phyloP scores from a whole-genome alignment of 352 stramenopile genomes.

The Phytophthora litchii region DNA sequence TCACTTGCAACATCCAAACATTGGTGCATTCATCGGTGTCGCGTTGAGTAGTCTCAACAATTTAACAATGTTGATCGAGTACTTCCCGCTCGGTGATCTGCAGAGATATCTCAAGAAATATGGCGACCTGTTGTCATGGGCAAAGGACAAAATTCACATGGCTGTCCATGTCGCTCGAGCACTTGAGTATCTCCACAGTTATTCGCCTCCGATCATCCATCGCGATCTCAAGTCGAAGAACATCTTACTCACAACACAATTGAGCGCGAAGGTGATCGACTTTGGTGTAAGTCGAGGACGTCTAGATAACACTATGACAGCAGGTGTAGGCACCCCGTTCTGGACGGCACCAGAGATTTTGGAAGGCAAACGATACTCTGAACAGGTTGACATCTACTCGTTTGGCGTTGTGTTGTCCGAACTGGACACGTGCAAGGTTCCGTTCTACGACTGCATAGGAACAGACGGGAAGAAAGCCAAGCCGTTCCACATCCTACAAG shows the following conservation, averaged over 20 bases:
- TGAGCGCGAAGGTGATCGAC: conserved; percentile 51
- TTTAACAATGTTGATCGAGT: conserved; percentile 50
- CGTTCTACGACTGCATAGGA: conserved; percentile 28
- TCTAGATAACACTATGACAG: conserved; percentile 40
- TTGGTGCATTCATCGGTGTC: conserved; percentile 45
- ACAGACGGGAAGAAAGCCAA: conserved; percentile 32
- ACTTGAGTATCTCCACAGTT: conserved; percentile 47
- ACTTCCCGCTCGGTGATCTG: conserved; percentile 45
- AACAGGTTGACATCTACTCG: conserved; percentile 72
- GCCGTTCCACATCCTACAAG: conserved; percentile 51
- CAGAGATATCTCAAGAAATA: conserved; percentile 40
- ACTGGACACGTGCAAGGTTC: conserved; percentile 44
- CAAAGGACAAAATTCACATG: conserved; percentile 43
- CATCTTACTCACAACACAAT: conserved; percentile 41
- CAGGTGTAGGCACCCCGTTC: conserved; percentile 52
- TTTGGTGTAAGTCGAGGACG: conserved; percentile 48
- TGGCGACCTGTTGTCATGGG: conserved; percentile 29
- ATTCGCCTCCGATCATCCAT: conserved; percentile 47
- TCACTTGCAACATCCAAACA: conserved; percentile 37
- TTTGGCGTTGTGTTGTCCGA: conserved; percentile 63
- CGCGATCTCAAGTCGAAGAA: conserved; percentile 54
- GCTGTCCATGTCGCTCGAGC: conserved; percentile 39
- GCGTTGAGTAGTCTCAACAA: conserved; percentile 52
- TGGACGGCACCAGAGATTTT: conserved; percentile 76
- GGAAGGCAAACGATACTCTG: conserved; percentile 50